Evolutionary conservation across 768 basidiomycete genomes (phyloP).

Genomic region (Chlorophyllum brunneum): DNA sequence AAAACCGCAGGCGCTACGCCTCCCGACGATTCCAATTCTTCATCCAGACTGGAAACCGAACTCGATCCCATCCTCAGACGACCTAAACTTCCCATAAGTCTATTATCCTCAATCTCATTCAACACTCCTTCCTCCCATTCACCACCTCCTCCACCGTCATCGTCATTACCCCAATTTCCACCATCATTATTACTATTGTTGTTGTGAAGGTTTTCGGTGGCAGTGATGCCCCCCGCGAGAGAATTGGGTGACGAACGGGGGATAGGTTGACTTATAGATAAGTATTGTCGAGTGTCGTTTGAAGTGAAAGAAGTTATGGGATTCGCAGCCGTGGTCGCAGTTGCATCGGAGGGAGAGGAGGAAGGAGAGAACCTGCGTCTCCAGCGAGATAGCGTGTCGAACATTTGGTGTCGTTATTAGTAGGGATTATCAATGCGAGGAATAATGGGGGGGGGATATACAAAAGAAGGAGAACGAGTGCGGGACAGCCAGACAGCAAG

Average conservation of each 20-base stretch:
- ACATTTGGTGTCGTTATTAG: too few species aligned
- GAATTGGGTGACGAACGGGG: conserved; percentile 28
- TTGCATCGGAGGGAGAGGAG: background rate
- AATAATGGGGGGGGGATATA: too few species aligned
- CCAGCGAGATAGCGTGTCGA: background rate
- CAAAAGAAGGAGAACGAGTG: too few species aligned
- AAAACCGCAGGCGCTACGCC: background rate
- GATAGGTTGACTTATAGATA: conserved; percentile 32
- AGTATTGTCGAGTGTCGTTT: conserved; percentile 14
- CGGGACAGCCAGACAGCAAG: too few species aligned
- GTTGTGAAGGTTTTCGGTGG: too few species aligned
- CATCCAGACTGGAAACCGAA: background rate
- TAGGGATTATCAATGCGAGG: too few species aligned
- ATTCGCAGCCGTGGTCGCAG: background rate
- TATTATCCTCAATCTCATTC: conserved; percentile 13
- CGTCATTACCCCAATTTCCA: background rate
- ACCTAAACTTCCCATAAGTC: conserved; percentile 6
- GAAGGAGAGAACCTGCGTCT: conserved; percentile 2
- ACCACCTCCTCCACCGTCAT: background rate
- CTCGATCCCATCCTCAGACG: background rate
- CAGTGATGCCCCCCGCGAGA: conserved; percentile 30
- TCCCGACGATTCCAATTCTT: too few species aligned
- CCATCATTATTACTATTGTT: conserved; percentile 7
- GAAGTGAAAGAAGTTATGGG: background rate
- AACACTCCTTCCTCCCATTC: background rate